A percentile compares a stretch with the other conserved stretches of the same genome.
These are phyloP conservation scores for Penicilliopsis zonata DNA, from an alignment of 495 filamentous ascomycete genomes.

Conservation along the genomic window DNA sequence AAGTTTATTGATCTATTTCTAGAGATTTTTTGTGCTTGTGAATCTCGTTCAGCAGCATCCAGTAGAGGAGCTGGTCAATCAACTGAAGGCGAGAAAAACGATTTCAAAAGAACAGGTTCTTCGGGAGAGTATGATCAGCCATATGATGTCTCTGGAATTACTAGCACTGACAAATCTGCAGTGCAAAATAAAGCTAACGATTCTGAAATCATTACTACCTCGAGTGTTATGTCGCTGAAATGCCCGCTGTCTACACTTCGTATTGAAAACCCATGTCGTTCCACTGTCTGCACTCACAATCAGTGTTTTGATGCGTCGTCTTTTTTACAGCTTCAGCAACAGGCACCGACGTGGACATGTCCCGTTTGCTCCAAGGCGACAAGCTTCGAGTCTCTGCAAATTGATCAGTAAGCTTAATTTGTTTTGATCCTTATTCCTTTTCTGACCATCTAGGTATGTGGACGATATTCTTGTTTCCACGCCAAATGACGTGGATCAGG, in stretches of 20 bases:
- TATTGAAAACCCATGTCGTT: constrained; percentile 70
- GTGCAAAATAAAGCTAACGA: constrained; percentile 76
- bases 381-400: constrained; percentile 66
- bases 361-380: constrained; percentile 81
- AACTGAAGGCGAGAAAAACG: constrained; percentile 51
- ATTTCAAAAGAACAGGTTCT: constrained; percentile 76
- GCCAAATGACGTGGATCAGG: constrained; percentile 57
- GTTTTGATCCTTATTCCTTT: constrained; percentile 3
- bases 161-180: constrained; percentile 19
- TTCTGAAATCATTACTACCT: constrained; percentile 76
- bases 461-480: constrained; percentile 71
- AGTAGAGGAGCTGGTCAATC: constrained; percentile 57
- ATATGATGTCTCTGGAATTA: not conserved
- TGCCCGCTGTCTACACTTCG: constrained; percentile 81
- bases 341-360: constrained; percentile 90
- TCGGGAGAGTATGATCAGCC: constrained; percentile 57
- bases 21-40: constrained; percentile 69
- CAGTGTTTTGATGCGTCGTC: constrained; percentile 94
- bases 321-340: constrained; percentile 87
- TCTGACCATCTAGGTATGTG: constrained; percentile 57
- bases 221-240: constrained; percentile 78
- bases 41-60: constrained; percentile 64
- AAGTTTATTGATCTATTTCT: not conserved
- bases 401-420: constrained; percentile 61
- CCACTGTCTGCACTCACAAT: constrained; percentile 70